Evolutionary conservation across 2,329 filamentous ascomycete genomes (phyloP).

Genomic region (Colletotrichum echinochloae): DNA sequence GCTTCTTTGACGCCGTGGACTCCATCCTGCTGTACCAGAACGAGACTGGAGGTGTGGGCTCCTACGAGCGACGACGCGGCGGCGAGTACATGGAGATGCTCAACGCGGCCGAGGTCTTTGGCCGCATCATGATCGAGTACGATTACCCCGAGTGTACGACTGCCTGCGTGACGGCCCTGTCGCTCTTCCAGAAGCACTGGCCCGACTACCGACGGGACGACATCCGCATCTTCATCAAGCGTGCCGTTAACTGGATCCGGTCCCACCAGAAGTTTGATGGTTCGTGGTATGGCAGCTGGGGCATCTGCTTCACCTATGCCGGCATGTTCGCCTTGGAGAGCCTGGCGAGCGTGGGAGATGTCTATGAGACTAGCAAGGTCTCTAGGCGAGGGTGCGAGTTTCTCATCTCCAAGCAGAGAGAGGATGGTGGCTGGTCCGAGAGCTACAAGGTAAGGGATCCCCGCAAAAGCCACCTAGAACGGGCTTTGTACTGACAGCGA

Average conservation of each 20-base stretch:
- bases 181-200: conserved; percentile 83
- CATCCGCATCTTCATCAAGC: conserved; percentile 77
- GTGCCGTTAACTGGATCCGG: conserved; percentile 87
- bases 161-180: conserved; percentile 88
- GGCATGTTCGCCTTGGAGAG: conserved; percentile 96
- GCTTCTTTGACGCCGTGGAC: conserved; percentile 89
- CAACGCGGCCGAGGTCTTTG: conserved; percentile 97
- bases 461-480: conserved; percentile 6
- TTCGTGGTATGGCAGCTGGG: conserved; percentile 98
- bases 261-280: conserved; percentile 82
- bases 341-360: conserved; percentile 84
- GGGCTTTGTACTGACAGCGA: conserved; percentile 3
- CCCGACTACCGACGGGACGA: conserved; percentile 83
- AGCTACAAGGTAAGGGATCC: conserved; percentile 76
- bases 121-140: conserved; percentile 98
- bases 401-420: conserved; percentile 83
- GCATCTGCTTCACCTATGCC: conserved; percentile 97
- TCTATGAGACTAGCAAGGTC: conserved; percentile 77
- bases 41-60: conserved; percentile 84
- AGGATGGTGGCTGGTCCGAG: conserved; percentile 96
- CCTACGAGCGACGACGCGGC: conserved; percentile 87
- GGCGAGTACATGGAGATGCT: conserved; percentile 83
- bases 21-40: conserved; percentile 95
- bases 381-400: conserved; percentile 86
- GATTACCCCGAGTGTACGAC: conserved; percentile 99